Evolutionary conservation across 495 filamentous ascomycete genomes (phyloP), one percentile per base, ranked within the genome.

Genomic region (Neurospora cerealis): DNA sequence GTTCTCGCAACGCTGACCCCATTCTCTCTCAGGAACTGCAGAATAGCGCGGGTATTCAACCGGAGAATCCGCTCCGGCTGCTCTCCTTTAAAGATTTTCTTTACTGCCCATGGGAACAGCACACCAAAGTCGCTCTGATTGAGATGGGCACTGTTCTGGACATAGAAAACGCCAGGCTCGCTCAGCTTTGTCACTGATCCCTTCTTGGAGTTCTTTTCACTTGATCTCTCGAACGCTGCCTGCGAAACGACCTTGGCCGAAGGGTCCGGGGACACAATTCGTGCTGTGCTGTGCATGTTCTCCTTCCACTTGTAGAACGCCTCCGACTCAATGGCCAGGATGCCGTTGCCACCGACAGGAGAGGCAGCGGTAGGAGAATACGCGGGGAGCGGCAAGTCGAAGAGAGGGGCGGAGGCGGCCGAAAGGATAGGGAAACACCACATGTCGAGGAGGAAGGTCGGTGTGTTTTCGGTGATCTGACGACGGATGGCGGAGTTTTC

Each of bases 41-140:
- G 77, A 28, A 87, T 83, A 5, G 91, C 91, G 3, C 91, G 79
- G 5, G 85, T 80, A 73, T 94, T 94, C 28, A 94, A 80, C 66
- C 86, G 81, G 46, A 94, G 77, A 1, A 88, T 86, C 2, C 88
- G 81, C 75, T 90, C 89, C 0, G 91, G 91, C 70, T 89, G 85
- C 73, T 89, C 87, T 3, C 86, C 86, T 5, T 85, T 85, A 75
- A 91, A 88, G 9, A 90, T 82, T 70, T 82, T 83, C 70, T 84
- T 86, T 32, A 88, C 89, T 28, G 91, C 75, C 82, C 87, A 88
- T 0, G 93, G 91, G 78, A 94, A 94, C 24, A 95, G 80, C 13
- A 93, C 78, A n/a, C 89, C 92, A 78, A 94, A 95, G 76, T 95
- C 93, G 19, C 87, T 90, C 81, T 94, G 93, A 42, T 83, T 89